Conservation (phyloP, 192 early-diverging fungal species). For the Entomortierella parvispora region DNA sequence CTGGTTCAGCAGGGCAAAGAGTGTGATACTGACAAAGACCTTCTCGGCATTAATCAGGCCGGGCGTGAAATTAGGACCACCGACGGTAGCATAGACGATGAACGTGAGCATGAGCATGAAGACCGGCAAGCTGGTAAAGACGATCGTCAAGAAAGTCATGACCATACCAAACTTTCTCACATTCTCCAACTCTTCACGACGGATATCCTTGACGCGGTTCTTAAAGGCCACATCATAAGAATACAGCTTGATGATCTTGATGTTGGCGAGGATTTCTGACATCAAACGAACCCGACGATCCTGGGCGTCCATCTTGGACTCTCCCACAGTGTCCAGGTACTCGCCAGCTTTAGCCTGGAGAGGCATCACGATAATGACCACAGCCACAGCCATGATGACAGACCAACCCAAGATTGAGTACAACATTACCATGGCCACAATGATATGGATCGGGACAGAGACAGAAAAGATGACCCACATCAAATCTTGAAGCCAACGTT, state of each 20-base stretch:
- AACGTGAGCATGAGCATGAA: conserved; percentile 17
- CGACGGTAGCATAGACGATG: conserved; percentile 36
- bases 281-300: conserved; percentile 26
- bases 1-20: conserved; percentile 91
- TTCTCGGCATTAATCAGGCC: conserved; percentile 69
- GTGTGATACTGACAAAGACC: conserved; percentile 85
- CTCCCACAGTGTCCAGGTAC: conserved; percentile 4
- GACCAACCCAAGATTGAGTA: conserved; percentile 57
- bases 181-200: conserved; percentile 3
- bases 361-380: conserved; percentile 10
- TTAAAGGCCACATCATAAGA: not conserved
- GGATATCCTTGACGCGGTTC: conserved; percentile 5
- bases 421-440: conserved; percentile 63
- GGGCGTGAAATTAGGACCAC: conserved; percentile 55
- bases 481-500: conserved; percentile 41
- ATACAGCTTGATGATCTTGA: conserved; percentile 39
- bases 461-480: conserved; percentile 21
- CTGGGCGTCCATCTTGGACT: conserved; percentile 7
- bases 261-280: conserved; percentile 28
- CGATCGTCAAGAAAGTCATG: conserved; percentile 2
- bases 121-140: conserved; percentile 46
- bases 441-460: conserved; percentile 63
- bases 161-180: not conserved
- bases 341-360: conserved; percentile 13
- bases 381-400: conserved; percentile 48